Evolutionary conservation across 2,329 filamentous ascomycete species (phyloP), one percentile per base, ranked within the genome.

Genomic region (Aspergillus neotritici): DNA sequence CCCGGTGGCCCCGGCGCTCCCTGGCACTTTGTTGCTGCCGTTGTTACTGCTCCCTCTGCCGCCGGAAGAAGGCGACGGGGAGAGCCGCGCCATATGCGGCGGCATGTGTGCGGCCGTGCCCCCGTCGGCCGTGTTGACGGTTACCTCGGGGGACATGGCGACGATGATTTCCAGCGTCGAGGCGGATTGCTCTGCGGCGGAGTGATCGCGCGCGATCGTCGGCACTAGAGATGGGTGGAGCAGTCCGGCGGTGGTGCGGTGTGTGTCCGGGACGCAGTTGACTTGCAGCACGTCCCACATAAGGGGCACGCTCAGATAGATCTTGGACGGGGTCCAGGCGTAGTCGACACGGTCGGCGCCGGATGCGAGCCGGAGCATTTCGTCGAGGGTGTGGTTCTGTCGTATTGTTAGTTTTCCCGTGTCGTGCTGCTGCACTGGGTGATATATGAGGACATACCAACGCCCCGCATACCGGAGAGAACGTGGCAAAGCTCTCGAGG

Each of bases 231-330:
- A 71, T 1, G 64, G 52, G 42, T 73, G 67, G 2, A 76, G 60
- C 2, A 76, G 56, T 3, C 70, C 67, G 3, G 64, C 60, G 0
- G 58, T 57, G 1, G 60, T 56, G 10, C 68, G 64, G 5, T 62
- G 63, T 1, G 63, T 55, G 13, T 68, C 63, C 0, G 66, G 58
- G 6, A 61, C 62, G 25, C 63, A 74, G 51, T 70, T 73, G 52
- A 75, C 70, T 41, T 75, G 71, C 4, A 77, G 55, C 8, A 76
- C 70, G 31, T 74, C 70, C 74, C 74, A 76, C 74, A 76, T 76
- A 4, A 77, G 52, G 1, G 72, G 71, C 1, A 76, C 71, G 46
- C 71, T 76, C 30, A 77, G 71, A 49, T 75, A 71, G 36, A 76
- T 76, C 37, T 72, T 72, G 15, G 71, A 74, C 0, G 74, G 74